These are phyloP conservation scores for Parastagonospora nodorum DNA, from an alignment of 2,329 filamentous ascomycete species.

Conservation along the genomic window DNA sequence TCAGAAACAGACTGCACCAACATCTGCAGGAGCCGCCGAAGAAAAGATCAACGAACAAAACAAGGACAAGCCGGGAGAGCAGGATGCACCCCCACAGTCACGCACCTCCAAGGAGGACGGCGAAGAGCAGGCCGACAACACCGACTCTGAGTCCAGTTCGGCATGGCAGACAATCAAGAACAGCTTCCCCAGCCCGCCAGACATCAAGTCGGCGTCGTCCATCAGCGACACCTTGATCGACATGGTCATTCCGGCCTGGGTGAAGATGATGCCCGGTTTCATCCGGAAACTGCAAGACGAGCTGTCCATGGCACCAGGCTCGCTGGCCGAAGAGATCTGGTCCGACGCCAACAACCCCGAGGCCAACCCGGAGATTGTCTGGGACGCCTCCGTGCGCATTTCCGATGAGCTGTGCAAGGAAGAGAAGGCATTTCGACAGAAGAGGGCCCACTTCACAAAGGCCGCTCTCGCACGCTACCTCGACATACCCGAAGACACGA, in stretches of 20 bases:
- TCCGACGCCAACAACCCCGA: constrained; percentile 82
- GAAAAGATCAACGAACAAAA: constrained; percentile 17
- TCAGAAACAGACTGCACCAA: constrained; percentile 21
- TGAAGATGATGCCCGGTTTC: constrained; percentile 73
- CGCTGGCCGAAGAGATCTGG: constrained; percentile 93
- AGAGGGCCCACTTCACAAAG: constrained; percentile 70
- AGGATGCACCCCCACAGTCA: constrained; percentile 43
- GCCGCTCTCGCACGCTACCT: constrained; percentile 83
- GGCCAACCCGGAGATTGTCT: constrained; percentile 84
- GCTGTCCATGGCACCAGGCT: constrained; percentile 84
- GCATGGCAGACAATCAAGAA: constrained; percentile 41
- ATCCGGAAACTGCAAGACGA: constrained; percentile 85
- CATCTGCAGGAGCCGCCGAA: constrained; percentile 24
- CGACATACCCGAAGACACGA: constrained; percentile 73
- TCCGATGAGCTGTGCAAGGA: constrained; percentile 81
- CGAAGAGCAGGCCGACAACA: constrained; percentile 22
- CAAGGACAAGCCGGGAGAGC: constrained; percentile 27
- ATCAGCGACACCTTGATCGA: constrained; percentile 65
- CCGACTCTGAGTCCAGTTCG: constrained; percentile 16
- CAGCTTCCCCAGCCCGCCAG: constrained; percentile 34
- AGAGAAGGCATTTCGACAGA: constrained; percentile 74
- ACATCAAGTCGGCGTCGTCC: constrained; percentile 33
- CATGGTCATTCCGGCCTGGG: constrained; percentile 82
- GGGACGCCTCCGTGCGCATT: constrained; percentile 80
- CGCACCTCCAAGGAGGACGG: constrained; percentile 32